phyloP scores from a whole-genome alignment of 768 basidiomycete species.

The Suillus hirtellus region DNA sequence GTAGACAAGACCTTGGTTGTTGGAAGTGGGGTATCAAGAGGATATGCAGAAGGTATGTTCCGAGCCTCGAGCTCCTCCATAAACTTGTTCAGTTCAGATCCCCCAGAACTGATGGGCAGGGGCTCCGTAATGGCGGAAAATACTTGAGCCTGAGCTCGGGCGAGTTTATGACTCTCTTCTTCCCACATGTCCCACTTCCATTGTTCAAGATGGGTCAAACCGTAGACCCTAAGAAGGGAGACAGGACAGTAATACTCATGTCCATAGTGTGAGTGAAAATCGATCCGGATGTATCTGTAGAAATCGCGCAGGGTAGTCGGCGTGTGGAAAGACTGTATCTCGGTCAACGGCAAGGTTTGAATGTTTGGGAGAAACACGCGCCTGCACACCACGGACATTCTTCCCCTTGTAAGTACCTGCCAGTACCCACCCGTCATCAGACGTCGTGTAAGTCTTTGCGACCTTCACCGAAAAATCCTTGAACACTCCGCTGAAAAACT shows the following conservation, averaged over 20 bases:
- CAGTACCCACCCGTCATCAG: slow-evolving; percentile 62
- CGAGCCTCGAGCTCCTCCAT: slow-evolving; percentile 6
- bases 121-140: background rate
- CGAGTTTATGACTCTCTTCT: slow-evolving; percentile 57
- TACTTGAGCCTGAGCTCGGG: background rate
- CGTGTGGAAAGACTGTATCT: slow-evolving; percentile 69
- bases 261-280: slow-evolving; percentile 92
- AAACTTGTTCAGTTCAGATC: slow-evolving; percentile 3
- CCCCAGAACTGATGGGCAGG: slow-evolving; percentile 1
- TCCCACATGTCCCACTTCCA: slow-evolving; percentile 93
- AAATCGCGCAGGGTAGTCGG: slow-evolving; percentile 76
- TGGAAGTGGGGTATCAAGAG: background rate
- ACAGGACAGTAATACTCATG: slow-evolving; percentile 97
- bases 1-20: background rate
- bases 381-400: slow-evolving; percentile 91
- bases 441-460: slow-evolving; percentile 74
- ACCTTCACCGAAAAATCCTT: slow-evolving; percentile 87
- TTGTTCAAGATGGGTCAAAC: slow-evolving; percentile 93
- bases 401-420: slow-evolving; percentile 84
- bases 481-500: slow-evolving; percentile 97
- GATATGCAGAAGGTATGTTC: background rate
- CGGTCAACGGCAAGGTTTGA: slow-evolving; percentile 4
- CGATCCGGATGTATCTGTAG: slow-evolving; percentile 91
- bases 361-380: slow-evolving; percentile 35
- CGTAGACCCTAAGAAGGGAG: slow-evolving; percentile 89